Percentiles rank a stretch among this genome's conserved stretches.
Evolutionary conservation across 352 stramenopile genomes (phyloP).

Genomic region (Pythium apleroticum): DNA sequence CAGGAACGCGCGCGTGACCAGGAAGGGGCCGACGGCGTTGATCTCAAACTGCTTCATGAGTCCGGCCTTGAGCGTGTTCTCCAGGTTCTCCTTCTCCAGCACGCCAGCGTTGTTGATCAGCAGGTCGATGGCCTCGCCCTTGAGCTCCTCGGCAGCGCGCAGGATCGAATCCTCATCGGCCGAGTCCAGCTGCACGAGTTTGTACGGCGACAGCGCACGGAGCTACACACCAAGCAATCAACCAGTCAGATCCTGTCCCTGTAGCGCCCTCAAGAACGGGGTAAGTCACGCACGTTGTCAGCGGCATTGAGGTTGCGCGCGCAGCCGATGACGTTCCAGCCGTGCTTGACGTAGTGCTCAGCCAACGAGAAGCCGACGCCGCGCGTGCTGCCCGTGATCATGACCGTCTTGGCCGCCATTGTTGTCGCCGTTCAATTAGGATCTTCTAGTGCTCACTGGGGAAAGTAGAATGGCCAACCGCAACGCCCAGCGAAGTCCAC

Average conservation of each 20-base stretch:
- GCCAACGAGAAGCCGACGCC: slow-evolving; percentile 33
- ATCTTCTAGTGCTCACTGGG: background rate
- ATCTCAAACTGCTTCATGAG: slow-evolving; percentile 60
- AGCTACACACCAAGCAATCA: slow-evolving; percentile 21
- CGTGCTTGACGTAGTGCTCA: slow-evolving; percentile 29
- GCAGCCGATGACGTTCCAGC: slow-evolving; percentile 30
- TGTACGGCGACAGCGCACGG: slow-evolving; percentile 34
- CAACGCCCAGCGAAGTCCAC: background rate
- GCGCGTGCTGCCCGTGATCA: slow-evolving; percentile 36
- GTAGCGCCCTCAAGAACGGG: background rate
- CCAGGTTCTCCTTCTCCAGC: slow-evolving; percentile 22
- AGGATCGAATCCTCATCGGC: slow-evolving; percentile 39
- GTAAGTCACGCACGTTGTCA: slow-evolving; percentile 10
- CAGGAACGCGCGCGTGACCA: slow-evolving; percentile 47
- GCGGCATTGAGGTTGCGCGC: slow-evolving; percentile 19
- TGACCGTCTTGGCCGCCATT: background rate
- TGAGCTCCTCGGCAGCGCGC: slow-evolving; percentile 29
- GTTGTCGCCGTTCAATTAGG: background rate
- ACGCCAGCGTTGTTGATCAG: slow-evolving; percentile 62
- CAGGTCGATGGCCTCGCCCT: slow-evolving; percentile 44
- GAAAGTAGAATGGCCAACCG: background rate
- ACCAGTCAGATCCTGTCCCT: background rate
- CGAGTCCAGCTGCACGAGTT: slow-evolving; percentile 40
- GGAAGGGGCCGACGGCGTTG: slow-evolving; percentile 54
- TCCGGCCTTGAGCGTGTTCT: slow-evolving; percentile 36